Evolutionary conservation across 352 stramenopile genomes (phyloP).

Genomic region (Phytophthora hibernalis): DNA sequence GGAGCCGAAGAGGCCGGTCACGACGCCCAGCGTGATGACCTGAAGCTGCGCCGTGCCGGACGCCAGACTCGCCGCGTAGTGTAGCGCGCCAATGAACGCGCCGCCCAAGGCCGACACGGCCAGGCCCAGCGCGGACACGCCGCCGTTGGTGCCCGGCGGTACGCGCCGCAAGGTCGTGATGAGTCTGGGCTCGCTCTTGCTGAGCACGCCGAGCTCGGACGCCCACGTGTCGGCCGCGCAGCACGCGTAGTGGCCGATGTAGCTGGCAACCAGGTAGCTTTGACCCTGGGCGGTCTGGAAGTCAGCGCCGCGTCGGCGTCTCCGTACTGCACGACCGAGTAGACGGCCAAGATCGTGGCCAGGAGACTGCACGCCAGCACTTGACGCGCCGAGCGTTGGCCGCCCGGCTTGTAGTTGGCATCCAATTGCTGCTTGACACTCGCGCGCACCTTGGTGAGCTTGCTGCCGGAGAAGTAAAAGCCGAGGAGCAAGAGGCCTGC

Average conservation of each 20-base stretch:
- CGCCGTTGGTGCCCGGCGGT: slow-evolving; percentile 94
- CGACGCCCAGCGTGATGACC: slow-evolving; percentile 62
- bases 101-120: slow-evolving; percentile 86
- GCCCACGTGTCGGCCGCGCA: slow-evolving; percentile 95
- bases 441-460: slow-evolving; percentile 80
- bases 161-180: slow-evolving; percentile 87
- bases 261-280: slow-evolving; percentile 72
- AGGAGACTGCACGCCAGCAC: slow-evolving; percentile 86
- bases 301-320: slow-evolving; percentile 53
- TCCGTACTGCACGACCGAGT: slow-evolving; percentile 45
- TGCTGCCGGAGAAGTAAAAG: slow-evolving; percentile 90
- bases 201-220: slow-evolving; percentile 95
- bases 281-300: slow-evolving; percentile 39
- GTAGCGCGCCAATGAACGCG: slow-evolving; percentile 85
- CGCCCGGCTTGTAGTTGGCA: slow-evolving; percentile 79
- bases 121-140: slow-evolving; percentile 87
- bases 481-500: slow-evolving; percentile 75
- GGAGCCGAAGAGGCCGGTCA: slow-evolving; percentile 75
- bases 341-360: slow-evolving; percentile 71
- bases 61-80: slow-evolving; percentile 55
- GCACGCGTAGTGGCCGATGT: slow-evolving; percentile 94
- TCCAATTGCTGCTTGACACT: slow-evolving; percentile 68
- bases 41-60: slow-evolving; percentile 50
- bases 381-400: slow-evolving; percentile 74
- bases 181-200: slow-evolving; percentile 74